Base-by-base conservation (phyloP, 768 basidiomycete genomes). In the Leucosporidium scottii region DNA sequence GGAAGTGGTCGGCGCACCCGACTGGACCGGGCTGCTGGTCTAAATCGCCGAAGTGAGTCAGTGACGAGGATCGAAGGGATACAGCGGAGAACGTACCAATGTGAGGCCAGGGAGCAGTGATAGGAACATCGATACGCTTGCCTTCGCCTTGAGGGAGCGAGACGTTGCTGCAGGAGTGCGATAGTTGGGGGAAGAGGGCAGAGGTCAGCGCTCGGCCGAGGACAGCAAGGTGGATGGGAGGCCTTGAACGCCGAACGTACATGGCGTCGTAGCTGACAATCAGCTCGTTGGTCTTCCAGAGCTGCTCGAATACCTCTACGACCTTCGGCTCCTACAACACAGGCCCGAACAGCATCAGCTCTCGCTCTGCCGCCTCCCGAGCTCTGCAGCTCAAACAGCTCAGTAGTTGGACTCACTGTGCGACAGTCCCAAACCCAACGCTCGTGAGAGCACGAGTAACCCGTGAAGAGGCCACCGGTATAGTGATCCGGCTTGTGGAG, bases 281-380 rank as follows among this genome's bases (percentile, higher is more conserved):
- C n/a, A 77, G 67, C 60, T 77, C 71, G 20, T 76, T 61, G 21
- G 74, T 76, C 47, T 74, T 73, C 73, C 73, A 77, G 23, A 76
- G 51, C 55, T 71, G 67, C 53, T 71, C 71, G 61, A 77, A 77
- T 2, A 67, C 71, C 58, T 72, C 71, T 44, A 75, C 58, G 21
- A 77, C 64, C 23, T 59, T 66, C 6, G 64, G 66, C 55, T 77
- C 76, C 27, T 51, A 36, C 6, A 8, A 39, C 1, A 27, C 9
- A 2, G 25, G 12, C 3, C 53, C 53, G 25, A 54, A 27, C 28
- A 25, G 18, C 53, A 27, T 27, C 53, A 54, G n/a, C 53, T 5
- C 25, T 27, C 1, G 15, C 53, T n/a, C 25, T 6, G 8, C 9
- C 25, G 27, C 39, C 34, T 44, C 15, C 13, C 15, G 8, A 34